Evolutionary conservation across 257 asterid genomes (phyloP), one percentile per base, ranked within the genome.

Genomic region (Asclepias syriaca): DNA sequence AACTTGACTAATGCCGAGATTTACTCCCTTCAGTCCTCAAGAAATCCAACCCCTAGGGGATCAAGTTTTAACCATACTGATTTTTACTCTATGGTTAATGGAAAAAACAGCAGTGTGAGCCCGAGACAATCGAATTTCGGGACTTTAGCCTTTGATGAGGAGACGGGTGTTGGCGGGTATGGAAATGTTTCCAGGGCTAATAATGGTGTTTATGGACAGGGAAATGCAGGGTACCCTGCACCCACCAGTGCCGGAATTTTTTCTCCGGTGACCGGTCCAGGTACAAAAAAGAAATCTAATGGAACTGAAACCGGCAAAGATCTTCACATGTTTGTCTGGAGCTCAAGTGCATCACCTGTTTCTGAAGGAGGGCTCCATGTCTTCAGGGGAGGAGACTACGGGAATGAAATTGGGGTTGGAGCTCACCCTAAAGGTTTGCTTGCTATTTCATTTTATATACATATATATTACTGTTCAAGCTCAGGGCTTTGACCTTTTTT

Each of bases 261-360:
- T 78, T 94, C 99, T 66, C 97, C 98, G 55, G 90, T 75, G 16
- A 18, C 93, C 5, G 92, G 87, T 0, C 85, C 88, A 4, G 82
- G 74, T 61, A 79, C 87, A 4, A 91, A 85, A 71, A 93, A 80
- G 91, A 91, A 88, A 79, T 82, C 76, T 6, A 83, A 84, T 66
- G 98, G 88, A 50, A 24, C 73, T 45, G 96, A 88, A n/a, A 79
- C 71, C 27, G 95, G 93, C 3, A 89, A 86, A 75, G 99, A 94
- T 82, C 87, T 91, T n/a, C 99, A 94, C 64, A 94, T 94, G 99
- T 94, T 94, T 78, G 99, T 94, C 10, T 94, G 99, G 99, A 94
- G 98, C 71, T 89, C 97, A 0, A 91, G 99, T 76, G 97, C 99
- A 54, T 94, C 99, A 2, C 99, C 99, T 0, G 97, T 91, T 3